Percentiles rank a stretch among this genome's conserved stretches.
Conservation (phyloP, 257 asterid species). For the Scutellaria barbata region DNA sequence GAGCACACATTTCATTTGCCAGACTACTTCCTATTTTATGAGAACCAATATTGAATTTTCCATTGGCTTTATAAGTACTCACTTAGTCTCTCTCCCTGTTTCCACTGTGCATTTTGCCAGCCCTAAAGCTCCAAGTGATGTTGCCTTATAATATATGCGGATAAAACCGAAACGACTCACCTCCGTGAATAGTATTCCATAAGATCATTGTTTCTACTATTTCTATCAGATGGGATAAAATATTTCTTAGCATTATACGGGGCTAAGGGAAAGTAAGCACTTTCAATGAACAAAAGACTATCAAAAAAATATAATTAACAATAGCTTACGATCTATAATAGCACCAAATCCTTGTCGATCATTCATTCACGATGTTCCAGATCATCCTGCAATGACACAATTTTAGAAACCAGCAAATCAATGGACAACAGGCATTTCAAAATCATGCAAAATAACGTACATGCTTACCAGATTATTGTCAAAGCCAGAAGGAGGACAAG, state of each 20-base stretch:
- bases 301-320: conserved; percentile 16
- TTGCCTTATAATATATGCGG: not conserved
- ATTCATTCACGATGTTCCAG: conserved; percentile 68
- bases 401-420: conserved; percentile 26
- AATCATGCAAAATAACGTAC: conserved; percentile 1
- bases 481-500: conserved; percentile 50
- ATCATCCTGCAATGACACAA: conserved; percentile 60
- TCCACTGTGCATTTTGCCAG: not conserved
- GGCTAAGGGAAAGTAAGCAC: not conserved
- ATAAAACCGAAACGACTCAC: not conserved
- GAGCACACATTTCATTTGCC: conserved; percentile 4
- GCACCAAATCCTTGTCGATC: conserved; percentile 42
- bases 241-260: not conserved
- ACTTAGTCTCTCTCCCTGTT: conserved; percentile 10
- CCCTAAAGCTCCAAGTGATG: not conserved
- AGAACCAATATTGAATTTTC: not conserved
- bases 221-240: not conserved
- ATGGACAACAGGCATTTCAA: not conserved
- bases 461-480: conserved; percentile 65
- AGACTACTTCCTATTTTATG: not conserved
- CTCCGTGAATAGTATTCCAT: conserved; percentile 13
- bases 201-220: not conserved
- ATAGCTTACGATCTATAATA: conserved; percentile 35
- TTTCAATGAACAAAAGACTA: conserved; percentile 16
- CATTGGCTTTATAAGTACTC: not conserved